phyloP scores from a whole-genome alignment of 1,139 yeast genomes.

The Geotrichum histeridarum region DNA sequence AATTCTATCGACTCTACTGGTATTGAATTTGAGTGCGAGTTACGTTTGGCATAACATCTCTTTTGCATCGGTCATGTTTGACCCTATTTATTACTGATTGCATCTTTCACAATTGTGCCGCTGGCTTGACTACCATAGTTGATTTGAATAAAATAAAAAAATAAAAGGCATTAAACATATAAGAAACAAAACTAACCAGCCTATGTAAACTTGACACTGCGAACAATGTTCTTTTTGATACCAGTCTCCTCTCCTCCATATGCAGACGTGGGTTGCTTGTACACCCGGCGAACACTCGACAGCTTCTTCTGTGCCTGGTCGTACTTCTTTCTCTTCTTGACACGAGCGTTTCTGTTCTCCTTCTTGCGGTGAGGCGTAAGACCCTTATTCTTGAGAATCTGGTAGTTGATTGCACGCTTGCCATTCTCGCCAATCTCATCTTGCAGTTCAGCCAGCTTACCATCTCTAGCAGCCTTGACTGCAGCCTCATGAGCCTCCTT shows the following conservation, averaged over 20 bases:
- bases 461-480: constrained; percentile 75
- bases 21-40: constrained; percentile 41
- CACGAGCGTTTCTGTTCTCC: constrained; percentile 92
- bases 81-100: not conserved
- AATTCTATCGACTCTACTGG: constrained; percentile 27
- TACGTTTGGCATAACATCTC: constrained; percentile 44
- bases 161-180: not conserved
- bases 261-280: constrained; percentile 71
- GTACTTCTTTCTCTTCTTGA: constrained; percentile 96
- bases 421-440: constrained; percentile 68
- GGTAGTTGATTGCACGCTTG: constrained; percentile 91
- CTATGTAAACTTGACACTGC: constrained; percentile 64
- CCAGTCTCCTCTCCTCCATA: constrained; percentile 96
- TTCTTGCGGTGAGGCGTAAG: constrained; percentile 88
- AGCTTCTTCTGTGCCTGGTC: constrained; percentile 93
- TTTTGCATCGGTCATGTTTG: not conserved
- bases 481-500: constrained; percentile 67
- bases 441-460: constrained; percentile 66
- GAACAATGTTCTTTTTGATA: constrained; percentile 86
- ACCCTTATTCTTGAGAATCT: constrained; percentile 91
- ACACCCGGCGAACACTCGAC: constrained; percentile 83
- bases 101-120: not conserved
- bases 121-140: no score
- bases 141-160: not conserved
- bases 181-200: not conserved